A percentile compares a stretch with the other conserved stretches of the same genome.
phyloP scores from a whole-genome alignment of 2,329 filamentous ascomycete genomes.

The Didymella sp. region DNA sequence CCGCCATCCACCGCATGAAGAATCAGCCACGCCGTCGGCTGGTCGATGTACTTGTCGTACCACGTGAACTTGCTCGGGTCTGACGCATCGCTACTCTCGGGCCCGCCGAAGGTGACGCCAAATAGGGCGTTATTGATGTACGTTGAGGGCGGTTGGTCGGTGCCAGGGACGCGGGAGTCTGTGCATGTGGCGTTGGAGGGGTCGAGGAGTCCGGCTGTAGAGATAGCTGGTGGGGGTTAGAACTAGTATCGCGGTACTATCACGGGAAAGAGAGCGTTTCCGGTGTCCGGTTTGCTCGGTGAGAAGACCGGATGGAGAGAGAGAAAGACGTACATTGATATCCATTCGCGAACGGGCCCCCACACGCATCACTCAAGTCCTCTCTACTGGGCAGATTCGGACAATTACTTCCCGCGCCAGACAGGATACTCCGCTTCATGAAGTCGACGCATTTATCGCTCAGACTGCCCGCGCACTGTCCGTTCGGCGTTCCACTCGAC shows the following conservation, averaged over 20 bases:
- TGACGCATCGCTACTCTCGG: not conserved
- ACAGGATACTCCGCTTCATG: not conserved
- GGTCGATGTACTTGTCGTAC: conserved; percentile 1
- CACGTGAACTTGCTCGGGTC: conserved; percentile 4
- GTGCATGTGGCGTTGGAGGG: not conserved
- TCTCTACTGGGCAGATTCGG: not conserved
- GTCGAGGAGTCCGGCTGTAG: not conserved
- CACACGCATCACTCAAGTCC: not conserved
- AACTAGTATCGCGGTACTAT: too few species aligned
- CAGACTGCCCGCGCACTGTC: not conserved
- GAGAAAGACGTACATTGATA: not conserved
- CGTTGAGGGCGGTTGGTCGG: not conserved
- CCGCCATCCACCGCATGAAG: not conserved
- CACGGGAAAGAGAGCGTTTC: too few species aligned
- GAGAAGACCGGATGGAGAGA: too few species aligned
- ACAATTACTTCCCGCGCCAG: not conserved
- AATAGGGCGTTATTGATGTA: not conserved
- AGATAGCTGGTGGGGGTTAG: too few species aligned
- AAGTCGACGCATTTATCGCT: not conserved
- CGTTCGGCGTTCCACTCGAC: not conserved
- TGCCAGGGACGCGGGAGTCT: not conserved
- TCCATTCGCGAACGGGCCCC: not conserved
- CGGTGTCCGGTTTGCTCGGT: too few species aligned
- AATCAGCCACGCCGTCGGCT: conserved; percentile 1
- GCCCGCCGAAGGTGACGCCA: not conserved